These are phyloP conservation scores for Coriaria nepalensis DNA, from an alignment of 306 rosid species.

Conservation along the genomic window DNA sequence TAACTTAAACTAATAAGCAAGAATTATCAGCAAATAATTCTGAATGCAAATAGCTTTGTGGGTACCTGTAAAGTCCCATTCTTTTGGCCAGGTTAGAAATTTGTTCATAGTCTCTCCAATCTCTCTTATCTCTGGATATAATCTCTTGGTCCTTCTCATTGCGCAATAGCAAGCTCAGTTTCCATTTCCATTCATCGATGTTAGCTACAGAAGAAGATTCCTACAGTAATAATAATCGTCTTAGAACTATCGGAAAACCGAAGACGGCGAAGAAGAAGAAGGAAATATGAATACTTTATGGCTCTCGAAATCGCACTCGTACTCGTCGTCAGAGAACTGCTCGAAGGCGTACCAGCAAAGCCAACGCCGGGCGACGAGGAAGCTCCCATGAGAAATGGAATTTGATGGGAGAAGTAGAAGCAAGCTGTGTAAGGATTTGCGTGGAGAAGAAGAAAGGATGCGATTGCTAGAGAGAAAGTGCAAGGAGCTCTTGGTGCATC, in stretches of 20 bases:
- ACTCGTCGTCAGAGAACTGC: constrained; percentile 91
- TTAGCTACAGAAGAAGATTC: constrained; percentile 87
- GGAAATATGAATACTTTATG: constrained; percentile 27
- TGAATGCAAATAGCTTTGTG: not conserved
- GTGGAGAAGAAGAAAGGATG: constrained; percentile 7
- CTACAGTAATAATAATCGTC: constrained; percentile 25
- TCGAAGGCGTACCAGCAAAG: constrained; percentile 45
- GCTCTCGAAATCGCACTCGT: constrained; percentile 53
- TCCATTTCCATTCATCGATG: constrained; percentile 99
- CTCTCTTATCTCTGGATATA: constrained; percentile 72
- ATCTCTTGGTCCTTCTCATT: constrained; percentile 83
- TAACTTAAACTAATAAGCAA: not conserved
- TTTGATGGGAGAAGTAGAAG: constrained; percentile 19
- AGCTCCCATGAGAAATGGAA: constrained; percentile 11
- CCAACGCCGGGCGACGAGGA: constrained; percentile 23
- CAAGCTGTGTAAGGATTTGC: constrained; percentile 6
- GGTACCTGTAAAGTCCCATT: constrained; percentile 78
- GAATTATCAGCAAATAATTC: not conserved
- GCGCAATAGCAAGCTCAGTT: constrained; percentile 74
- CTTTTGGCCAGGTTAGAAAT: constrained; percentile 84
- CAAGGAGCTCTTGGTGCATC: constrained; percentile 11
- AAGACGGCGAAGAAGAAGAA: not conserved
- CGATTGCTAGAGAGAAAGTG: constrained; percentile 1
- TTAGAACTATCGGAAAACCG: constrained; percentile 4
- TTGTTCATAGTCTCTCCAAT: constrained; percentile 92